Percentiles rank a stretch among this genome's conserved stretches.
Conservation (phyloP, 1,139 yeast genomes). For the Pichia sp. region DNA sequence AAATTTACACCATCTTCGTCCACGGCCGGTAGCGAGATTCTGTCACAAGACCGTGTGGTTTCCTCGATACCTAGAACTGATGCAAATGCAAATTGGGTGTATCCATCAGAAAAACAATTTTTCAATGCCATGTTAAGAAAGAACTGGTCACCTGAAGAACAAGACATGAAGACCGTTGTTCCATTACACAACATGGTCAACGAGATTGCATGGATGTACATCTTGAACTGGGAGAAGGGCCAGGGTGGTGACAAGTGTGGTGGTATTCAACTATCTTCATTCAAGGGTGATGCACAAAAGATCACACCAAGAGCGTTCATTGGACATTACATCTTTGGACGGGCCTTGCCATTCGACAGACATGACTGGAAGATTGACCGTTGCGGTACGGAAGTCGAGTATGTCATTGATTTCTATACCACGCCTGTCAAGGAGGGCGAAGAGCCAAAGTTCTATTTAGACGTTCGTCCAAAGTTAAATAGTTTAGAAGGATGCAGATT, state of each 20-base stretch:
- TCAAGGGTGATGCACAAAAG: slow-evolving; percentile 84
- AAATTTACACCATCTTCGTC: slow-evolving; percentile 15
- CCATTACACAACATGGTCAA: slow-evolving; percentile 95
- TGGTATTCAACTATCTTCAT: slow-evolving; percentile 80
- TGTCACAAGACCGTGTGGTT: slow-evolving; percentile 70
- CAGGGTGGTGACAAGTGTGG: slow-evolving; percentile 71
- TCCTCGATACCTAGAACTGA: slow-evolving; percentile 86
- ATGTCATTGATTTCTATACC: slow-evolving; percentile 89
- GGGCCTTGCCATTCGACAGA: slow-evolving; percentile 85
- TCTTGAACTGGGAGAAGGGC: slow-evolving; percentile 75
- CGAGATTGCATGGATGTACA: slow-evolving; percentile 89
- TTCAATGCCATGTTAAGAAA: slow-evolving; percentile 93
- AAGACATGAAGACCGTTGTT: slow-evolving; percentile 87
- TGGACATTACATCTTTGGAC: slow-evolving; percentile 58
- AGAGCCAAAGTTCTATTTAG: slow-evolving; percentile 67
- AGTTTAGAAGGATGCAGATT: slow-evolving; percentile 75
- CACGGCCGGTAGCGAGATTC: slow-evolving; percentile 24
- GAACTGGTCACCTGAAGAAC: slow-evolving; percentile 78
- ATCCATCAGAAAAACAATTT: slow-evolving; percentile 94
- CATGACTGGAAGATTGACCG: slow-evolving; percentile 95
- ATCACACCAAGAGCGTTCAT: slow-evolving; percentile 89
- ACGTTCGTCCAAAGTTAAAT: slow-evolving; percentile 89
- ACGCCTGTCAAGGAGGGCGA: slow-evolving; percentile 40
- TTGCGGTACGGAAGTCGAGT: slow-evolving; percentile 81
- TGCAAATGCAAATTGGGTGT: slow-evolving; percentile 72